Base-by-base conservation (phyloP, 2,329 filamentous ascomycete species). In the Stachybotrys elegans region DNA sequence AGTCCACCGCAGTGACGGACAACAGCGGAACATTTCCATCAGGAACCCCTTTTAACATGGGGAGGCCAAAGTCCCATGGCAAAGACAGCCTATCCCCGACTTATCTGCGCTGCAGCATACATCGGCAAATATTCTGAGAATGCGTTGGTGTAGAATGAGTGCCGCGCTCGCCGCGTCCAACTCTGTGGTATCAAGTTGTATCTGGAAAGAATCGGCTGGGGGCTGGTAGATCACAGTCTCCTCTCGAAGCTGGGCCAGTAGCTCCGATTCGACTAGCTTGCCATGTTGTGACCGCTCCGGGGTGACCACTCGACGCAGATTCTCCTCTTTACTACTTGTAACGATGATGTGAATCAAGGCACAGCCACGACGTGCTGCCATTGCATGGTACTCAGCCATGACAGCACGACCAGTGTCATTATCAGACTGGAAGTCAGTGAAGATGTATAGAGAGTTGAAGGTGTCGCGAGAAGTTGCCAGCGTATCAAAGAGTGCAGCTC, bases 341-440 rank as follows among this genome's bases (percentile, higher is more conserved):
- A 29, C 25, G 25, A 14, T 29, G 25, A 29, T 21, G 9, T 25
- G 20, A n/a, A 43, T 14, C 9, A 43, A 22, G n/a, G 17, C 16
- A 29, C 41, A 37, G 41, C 20, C 29, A 5, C 41, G 25, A 9
- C 29, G 23, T 14, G 19, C 19, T 6, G 41, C 41, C 25, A 32
- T 22, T 9, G 25, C 41, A 14, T 17, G 25, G 36, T 44, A 43
- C 44, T 48, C 46, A 22, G 35, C 43, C 22, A 38, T 42, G 4
- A 34, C 35, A 25, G 43, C 21, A 13, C 22, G 27, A 22, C 46
- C 46, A 8, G 41, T 14, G 4, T 31, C 20, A 32, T 48, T 40
- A 23, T 12, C 20, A 22, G 39, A 37, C 27, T 48, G 46, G 43
- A 43, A 43, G 22, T 48, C 46, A 35, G 46, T 48, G 40, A 48